phyloP scores from a whole-genome alignment of 2,329 filamentous ascomycete genomes.

The Fusarium fujikuroi region DNA sequence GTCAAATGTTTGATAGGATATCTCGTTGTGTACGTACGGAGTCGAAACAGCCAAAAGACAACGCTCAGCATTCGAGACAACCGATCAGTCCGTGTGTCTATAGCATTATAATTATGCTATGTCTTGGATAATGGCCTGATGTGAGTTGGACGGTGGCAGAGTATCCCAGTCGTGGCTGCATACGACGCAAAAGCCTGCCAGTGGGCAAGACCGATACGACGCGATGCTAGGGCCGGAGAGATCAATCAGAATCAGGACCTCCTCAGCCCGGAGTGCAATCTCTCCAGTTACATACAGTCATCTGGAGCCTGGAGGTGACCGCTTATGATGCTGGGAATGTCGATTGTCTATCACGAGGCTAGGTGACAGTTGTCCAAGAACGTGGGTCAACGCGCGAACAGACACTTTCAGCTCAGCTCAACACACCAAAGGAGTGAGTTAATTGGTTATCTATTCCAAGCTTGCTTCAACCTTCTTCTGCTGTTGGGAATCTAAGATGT shows the following conservation, averaged over 20 bases:
- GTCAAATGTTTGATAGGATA: not conserved
- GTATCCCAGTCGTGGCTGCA: slow-evolving; percentile 43
- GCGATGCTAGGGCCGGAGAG: slow-evolving; percentile 18
- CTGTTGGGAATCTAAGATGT: not conserved
- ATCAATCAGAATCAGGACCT: slow-evolving; percentile 28
- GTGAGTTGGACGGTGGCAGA: slow-evolving; percentile 30
- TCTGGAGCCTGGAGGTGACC: slow-evolving; percentile 13
- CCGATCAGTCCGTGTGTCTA: slow-evolving; percentile 8
- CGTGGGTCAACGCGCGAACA: slow-evolving; percentile 22
- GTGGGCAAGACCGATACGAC: slow-evolving; percentile 29
- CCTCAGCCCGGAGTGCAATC: slow-evolving; percentile 40
- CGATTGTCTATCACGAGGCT: slow-evolving; percentile 27
- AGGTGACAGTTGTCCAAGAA: slow-evolving; percentile 25
- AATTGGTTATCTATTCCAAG: not conserved
- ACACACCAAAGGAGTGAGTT: not conserved
- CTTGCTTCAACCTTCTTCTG: not conserved
- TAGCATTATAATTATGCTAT: slow-evolving; percentile 9
- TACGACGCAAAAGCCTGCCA: slow-evolving; percentile 29
- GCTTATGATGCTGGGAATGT: slow-evolving; percentile 23
- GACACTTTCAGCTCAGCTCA: slow-evolving; percentile 28
- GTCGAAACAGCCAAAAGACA: not conserved
- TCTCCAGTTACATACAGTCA: slow-evolving; percentile 12
- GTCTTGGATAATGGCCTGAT: slow-evolving; percentile 41
- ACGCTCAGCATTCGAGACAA: not conserved
- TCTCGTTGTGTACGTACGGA: not conserved